Percentiles rank a stretch among this genome's conserved stretches.
These are phyloP conservation scores for Rhododendron kiyosumense DNA, from an alignment of 148 eudicot species.

Conservation along the genomic window DNA sequence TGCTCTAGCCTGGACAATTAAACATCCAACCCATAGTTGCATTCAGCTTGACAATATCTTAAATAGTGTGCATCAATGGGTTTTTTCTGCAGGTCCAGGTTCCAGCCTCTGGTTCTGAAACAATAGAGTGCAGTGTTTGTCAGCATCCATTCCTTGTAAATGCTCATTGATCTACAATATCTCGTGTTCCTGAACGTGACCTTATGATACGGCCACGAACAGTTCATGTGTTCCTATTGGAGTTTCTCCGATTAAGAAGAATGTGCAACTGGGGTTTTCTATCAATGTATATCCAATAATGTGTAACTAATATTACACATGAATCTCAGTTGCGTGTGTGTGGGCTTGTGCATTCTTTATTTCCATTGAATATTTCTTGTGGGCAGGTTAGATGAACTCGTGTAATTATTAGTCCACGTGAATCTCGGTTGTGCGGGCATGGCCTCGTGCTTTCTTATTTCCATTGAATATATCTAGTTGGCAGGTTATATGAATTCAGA, in stretches of 20 bases:
- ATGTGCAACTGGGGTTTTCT: not conserved
- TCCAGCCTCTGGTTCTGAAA: conserved; percentile 75
- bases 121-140: conserved; percentile 85
- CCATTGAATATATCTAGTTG: not conserved
- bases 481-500: not conserved
- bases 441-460: not conserved
- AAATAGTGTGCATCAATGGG: not conserved
- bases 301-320: not conserved
- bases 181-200: not conserved
- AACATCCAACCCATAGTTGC: not conserved
- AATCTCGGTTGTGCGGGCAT: not conserved
- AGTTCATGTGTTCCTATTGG: not conserved
- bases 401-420: not conserved
- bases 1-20: not conserved
- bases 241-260: not conserved
- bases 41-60: not conserved
- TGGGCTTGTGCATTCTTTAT: not conserved
- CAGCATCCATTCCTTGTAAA: conserved; percentile 78
- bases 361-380: not conserved
- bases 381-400: not conserved
- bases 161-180: conserved; percentile 29
- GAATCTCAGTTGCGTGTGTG: not conserved
- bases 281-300: not conserved
- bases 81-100: conserved; percentile 53
- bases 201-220: not conserved